These are phyloP conservation scores for Arthroderma sp. DNA, from an alignment of 2,329 filamentous ascomycete species.

Conservation along the genomic window DNA sequence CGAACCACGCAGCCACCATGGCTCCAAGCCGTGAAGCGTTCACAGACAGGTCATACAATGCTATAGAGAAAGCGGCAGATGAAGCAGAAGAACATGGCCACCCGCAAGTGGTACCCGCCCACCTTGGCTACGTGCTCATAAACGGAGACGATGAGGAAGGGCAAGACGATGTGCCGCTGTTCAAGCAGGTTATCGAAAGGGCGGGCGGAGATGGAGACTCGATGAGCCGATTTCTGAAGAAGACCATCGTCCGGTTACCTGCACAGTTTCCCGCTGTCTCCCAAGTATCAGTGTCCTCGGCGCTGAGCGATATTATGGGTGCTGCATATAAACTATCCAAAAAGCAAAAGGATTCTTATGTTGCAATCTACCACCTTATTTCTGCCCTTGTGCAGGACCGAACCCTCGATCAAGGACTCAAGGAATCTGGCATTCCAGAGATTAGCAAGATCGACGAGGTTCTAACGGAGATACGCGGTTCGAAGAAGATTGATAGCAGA, in stretches of 20 bases:
- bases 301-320: conserved; percentile 69
- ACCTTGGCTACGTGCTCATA: conserved; percentile 56
- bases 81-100: conserved; percentile 84
- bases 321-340: conserved; percentile 83
- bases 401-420: conserved; percentile 59
- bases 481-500: conserved; percentile 86
- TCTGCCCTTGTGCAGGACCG: conserved; percentile 69
- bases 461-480: conserved; percentile 84
- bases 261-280: conserved; percentile 80
- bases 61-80: conserved; percentile 75
- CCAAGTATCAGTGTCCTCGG: conserved; percentile 71
- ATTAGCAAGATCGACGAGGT: conserved; percentile 80
- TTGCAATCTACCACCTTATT: conserved; percentile 92
- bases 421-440: conserved; percentile 84
- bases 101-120: conserved; percentile 77
- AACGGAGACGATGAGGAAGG: conserved; percentile 18
- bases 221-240: conserved; percentile 83
- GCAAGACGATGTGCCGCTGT: conserved; percentile 49
- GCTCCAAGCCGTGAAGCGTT: conserved; percentile 46
- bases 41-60: conserved; percentile 83
- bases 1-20: not conserved
- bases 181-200: conserved; percentile 86
- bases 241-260: conserved; percentile 75
- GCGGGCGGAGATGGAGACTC: conserved; percentile 86
- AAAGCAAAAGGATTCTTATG: conserved; percentile 92